Evolutionary conservation across 164 flowering plant species (phyloP).

Genomic region (Kingdonia uniflora): DNA sequence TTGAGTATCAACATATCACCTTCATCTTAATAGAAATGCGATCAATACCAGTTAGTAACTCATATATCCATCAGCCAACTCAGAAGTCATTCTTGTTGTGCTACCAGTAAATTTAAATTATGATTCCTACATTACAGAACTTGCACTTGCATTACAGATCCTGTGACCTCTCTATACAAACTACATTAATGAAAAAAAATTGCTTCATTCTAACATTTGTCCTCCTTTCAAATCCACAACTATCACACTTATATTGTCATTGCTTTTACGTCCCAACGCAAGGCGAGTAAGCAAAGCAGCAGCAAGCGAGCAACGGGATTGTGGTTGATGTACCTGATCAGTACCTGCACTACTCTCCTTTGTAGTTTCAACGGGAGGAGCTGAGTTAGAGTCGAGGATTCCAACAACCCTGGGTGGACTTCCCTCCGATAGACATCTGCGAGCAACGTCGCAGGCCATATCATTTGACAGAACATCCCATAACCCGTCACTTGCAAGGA

Average conservation of each 20-base stretch:
- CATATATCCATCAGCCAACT: no score
- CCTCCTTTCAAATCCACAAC: slow-evolving; percentile 36
- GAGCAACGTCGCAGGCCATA: slow-evolving; percentile 33
- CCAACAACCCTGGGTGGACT: neutral
- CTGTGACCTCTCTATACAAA: no score
- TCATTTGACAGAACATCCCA: slow-evolving; percentile 55
- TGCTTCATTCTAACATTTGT: no score
- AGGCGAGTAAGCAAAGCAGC: slow-evolving; percentile 53
- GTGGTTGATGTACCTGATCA: slow-evolving; percentile 11
- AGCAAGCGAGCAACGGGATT: slow-evolving; percentile 26
- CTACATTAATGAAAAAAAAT: no score
- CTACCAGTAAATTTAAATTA: no score
- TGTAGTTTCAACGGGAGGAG: neutral
- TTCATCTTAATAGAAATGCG: no score
- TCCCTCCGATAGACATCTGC: slow-evolving; percentile 26
- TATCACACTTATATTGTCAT: slow-evolving; percentile 49
- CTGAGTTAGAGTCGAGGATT: neutral
- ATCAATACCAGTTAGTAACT: no score
- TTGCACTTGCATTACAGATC: no score
- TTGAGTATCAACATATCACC: no score
- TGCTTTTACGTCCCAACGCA: slow-evolving; percentile 43
- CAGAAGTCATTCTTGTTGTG: no score
- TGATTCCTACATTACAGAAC: no score
- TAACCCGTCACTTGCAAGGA: slow-evolving; percentile 60
- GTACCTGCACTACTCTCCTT: neutral